Conservation (phyloP, 2,329 filamentous ascomycete genomes). For the Nigrospora sphaerica region DNA sequence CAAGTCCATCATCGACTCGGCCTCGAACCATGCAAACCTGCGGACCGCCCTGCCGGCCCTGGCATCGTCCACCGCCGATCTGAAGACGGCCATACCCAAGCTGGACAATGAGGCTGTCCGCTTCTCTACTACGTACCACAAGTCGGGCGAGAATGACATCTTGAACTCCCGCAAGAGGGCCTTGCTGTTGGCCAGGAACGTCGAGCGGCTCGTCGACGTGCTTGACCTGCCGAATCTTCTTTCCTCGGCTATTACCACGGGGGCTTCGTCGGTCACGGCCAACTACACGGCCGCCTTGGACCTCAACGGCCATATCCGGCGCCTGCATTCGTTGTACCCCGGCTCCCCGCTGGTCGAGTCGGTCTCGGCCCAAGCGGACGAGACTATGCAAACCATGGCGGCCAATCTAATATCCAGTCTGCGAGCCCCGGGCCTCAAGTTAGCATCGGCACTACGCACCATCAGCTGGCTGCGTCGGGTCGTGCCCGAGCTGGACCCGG, state of each 20-base stretch:
- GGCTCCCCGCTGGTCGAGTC: conserved; percentile 67
- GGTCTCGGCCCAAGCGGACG: conserved; percentile 71
- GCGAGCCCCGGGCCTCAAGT: conserved; percentile 71
- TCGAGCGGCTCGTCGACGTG: conserved; percentile 83
- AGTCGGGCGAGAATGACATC: conserved; percentile 60
- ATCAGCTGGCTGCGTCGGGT: conserved; percentile 87
- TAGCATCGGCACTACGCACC: conserved; percentile 84
- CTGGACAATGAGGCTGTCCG: conserved; percentile 71
- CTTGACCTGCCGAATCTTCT: conserved; percentile 84
- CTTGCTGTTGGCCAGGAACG: conserved; percentile 75
- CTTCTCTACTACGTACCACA: conserved; percentile 80
- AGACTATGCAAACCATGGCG: conserved; percentile 83
- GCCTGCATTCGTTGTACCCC: conserved; percentile 76
- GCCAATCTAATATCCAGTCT: conserved; percentile 74
- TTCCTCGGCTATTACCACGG: conserved; percentile 65
- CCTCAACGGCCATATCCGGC: conserved; percentile 85
- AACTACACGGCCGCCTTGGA: conserved; percentile 89
- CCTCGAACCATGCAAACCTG: conserved; percentile 69
- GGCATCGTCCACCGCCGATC: conserved; percentile 54
- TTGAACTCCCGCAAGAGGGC: conserved; percentile 71
- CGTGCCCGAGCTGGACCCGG: conserved; percentile 64
- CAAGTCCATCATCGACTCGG: conserved; percentile 74
- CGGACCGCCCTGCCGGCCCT: conserved; percentile 65
- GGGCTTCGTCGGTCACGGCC: conserved; percentile 44
- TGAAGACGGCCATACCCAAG: conserved; percentile 67